phyloP scores from a whole-genome alignment of 2,329 filamentous ascomycete genomes.

The Thelonectria olida region DNA sequence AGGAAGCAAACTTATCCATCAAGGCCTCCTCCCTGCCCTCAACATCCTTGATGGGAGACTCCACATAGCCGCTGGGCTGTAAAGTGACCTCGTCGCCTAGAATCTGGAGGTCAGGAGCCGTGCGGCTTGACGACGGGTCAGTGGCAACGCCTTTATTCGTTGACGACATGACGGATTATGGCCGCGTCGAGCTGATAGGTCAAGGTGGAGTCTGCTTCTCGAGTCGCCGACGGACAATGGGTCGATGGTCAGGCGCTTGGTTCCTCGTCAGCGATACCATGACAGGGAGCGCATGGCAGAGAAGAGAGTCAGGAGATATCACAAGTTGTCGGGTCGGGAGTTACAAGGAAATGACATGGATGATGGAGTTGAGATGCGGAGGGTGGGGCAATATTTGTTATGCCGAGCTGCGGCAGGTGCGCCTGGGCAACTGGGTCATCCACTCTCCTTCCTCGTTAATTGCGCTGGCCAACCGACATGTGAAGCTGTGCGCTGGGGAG shows the following conservation, averaged over 20 bases:
- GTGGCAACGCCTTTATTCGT: slow-evolving; percentile 37
- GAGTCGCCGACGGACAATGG: slow-evolving; percentile 18
- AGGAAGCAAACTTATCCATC: slow-evolving; percentile 86
- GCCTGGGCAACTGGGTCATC: too few relatives aligned
- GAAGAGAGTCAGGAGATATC: slow-evolving; percentile 16
- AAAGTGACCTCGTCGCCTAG: slow-evolving; percentile 78
- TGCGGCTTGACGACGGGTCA: slow-evolving; percentile 47
- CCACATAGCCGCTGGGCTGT: slow-evolving; percentile 75
- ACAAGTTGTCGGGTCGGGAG: not conserved
- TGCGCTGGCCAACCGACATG: slow-evolving; percentile 30
- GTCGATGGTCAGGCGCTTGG: slow-evolving; percentile 28
- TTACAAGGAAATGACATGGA: slow-evolving; percentile 4
- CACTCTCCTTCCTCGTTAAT: not conserved
- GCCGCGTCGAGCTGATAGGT: not conserved
- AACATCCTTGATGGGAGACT: slow-evolving; percentile 52
- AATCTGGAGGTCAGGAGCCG: slow-evolving; percentile 81
- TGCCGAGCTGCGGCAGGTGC: too few relatives aligned
- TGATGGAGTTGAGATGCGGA: slow-evolving; percentile 30
- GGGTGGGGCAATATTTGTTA: slow-evolving; percentile 32
- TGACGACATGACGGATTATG: slow-evolving; percentile 41
- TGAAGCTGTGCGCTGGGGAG: slow-evolving; percentile 32
- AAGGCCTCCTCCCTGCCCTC: slow-evolving; percentile 72
- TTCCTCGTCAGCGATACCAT: slow-evolving; percentile 32
- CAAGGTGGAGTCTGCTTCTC: slow-evolving; percentile 12
- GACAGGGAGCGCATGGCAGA: slow-evolving; percentile 24